Conservation (phyloP, 495 filamentous ascomycete species). For the Ramalina peruviana region DNA sequence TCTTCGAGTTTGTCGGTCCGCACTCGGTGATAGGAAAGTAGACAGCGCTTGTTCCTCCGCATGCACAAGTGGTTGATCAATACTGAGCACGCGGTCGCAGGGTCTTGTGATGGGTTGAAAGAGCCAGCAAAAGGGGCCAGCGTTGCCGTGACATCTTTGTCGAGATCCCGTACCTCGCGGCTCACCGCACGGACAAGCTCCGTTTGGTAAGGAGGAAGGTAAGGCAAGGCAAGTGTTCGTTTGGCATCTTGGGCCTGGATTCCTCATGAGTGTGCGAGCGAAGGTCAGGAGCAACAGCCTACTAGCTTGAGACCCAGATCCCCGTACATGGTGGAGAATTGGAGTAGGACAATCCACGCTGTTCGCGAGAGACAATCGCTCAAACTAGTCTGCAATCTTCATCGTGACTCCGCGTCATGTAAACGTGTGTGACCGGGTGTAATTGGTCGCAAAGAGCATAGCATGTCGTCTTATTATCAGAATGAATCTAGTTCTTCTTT, state of each 20-base stretch:
- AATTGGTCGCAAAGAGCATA: too few species aligned
- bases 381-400: too few species aligned
- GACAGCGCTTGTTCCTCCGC: slow-evolving; percentile 89
- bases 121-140: slow-evolving; percentile 68
- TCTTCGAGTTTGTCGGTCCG: slow-evolving; percentile 86
- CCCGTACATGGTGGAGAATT: slow-evolving; percentile 9
- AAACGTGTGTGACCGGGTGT: too few species aligned
- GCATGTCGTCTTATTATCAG: too few species aligned
- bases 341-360: not conserved
- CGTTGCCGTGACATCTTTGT: slow-evolving; percentile 71
- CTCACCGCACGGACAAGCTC: slow-evolving; percentile 80
- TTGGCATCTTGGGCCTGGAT: slow-evolving; percentile 88
- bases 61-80: slow-evolving; percentile 90
- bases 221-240: slow-evolving; percentile 73
- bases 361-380: too few species aligned
- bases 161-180: slow-evolving; percentile 85
- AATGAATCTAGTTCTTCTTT: too few species aligned
- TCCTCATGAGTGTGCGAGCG: not conserved
- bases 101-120: slow-evolving; percentile 77
- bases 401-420: too few species aligned
- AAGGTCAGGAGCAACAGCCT: not conserved
- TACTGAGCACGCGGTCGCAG: slow-evolving; percentile 71
- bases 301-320: slow-evolving; percentile 22
- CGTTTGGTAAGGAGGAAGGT: slow-evolving; percentile 86
- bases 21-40: slow-evolving; percentile 86